Conservation (phyloP, 306 rosid genomes). For the Lupinus albus region DNA sequence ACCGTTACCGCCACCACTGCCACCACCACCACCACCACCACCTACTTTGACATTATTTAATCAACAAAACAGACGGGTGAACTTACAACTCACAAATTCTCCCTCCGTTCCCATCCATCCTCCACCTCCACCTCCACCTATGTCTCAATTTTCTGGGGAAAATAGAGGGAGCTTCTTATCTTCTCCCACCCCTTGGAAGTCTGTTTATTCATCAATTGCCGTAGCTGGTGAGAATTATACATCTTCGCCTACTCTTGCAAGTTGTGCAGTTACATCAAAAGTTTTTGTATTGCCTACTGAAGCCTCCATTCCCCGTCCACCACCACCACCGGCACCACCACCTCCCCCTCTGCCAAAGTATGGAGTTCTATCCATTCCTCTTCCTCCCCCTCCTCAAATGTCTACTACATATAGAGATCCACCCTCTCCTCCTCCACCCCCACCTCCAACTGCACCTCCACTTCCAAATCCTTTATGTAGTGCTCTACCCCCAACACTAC, state of each 20-base stretch:
- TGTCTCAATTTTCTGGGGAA: constrained; percentile 34
- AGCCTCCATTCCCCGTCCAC: constrained; percentile 11
- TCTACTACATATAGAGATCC: constrained; percentile 30
- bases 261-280: constrained; percentile 30
- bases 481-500: constrained; percentile 30
- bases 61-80: constrained; percentile 27
- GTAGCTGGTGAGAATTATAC: constrained; percentile 23
- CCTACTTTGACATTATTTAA: constrained; percentile 18
- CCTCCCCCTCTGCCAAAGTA: constrained; percentile 1
- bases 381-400: constrained; percentile 33
- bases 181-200: constrained; percentile 42
- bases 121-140: constrained; percentile 32
- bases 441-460: constrained; percentile 48
- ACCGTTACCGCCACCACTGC: constrained; percentile 32
- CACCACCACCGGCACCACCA: constrained; percentile 32
- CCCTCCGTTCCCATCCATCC: constrained; percentile 43
- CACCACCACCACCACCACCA: constrained; percentile 34
- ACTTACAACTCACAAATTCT: constrained; percentile 24
- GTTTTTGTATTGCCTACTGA: constrained; percentile 33
- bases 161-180: constrained; percentile 29
- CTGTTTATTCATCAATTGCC: constrained; percentile 40
- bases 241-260: constrained; percentile 28
- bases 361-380: constrained; percentile 19
- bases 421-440: constrained; percentile 37
- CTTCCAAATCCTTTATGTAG: constrained; percentile 16